Base-by-base conservation (phyloP, 192 early-diverging fungal genomes). In the Phlyctochytrium bullatum region DNA sequence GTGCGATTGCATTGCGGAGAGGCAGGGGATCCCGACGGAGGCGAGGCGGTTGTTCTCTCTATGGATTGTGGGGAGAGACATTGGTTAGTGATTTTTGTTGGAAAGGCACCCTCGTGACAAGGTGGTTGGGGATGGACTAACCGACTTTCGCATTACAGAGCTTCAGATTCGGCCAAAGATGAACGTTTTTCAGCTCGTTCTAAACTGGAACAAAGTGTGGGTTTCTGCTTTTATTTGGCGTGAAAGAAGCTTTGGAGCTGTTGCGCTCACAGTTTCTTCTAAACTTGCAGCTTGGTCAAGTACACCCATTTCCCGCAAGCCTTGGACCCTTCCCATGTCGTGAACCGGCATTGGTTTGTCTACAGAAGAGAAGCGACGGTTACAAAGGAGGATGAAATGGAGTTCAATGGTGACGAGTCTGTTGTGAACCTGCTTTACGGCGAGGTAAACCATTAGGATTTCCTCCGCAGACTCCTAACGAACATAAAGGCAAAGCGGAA, bases 261-360 rank as follows among this genome's bases (percentile, higher is more conserved):
- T n/a, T n/a, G n/a, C n/a, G n/a, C 20, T 71, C 29, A 36, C 24
- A 28, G 16, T 62, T 59, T 34, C 2, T 29, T 3, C n/a, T n/a
- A n/a, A n/a, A n/a, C n/a, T n/a, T n/a, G n/a, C 35, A 79, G 82
- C 59, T 73, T 85, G n/a, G 58, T 75, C 27, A 83, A 85, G 57
- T 85, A 81, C 70, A 85, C 85, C 1, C 85, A 86, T 68, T 80
- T 67, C 51, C 85, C 85, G 12, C 80, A 86, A 69, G 77, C 75
- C 17, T 64, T 71, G 0, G 73, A 80, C 62, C 72, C 82, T 1
- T 52, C 61, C 24, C 82, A 83, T 53, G 72, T 79, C 24, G 74
- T 84, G 59, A 84, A 83, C 59, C 71, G 77, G 0, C 79, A 83
- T 64, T 84, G 82, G 80, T 75, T 86, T 31, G 70, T 84, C n/a